A percentile compares a stretch with the other conserved stretches of the same genome.
These are phyloP conservation scores for Lipomyces orientalis DNA, from an alignment of 805 yeast species.

Conservation along the genomic window DNA sequence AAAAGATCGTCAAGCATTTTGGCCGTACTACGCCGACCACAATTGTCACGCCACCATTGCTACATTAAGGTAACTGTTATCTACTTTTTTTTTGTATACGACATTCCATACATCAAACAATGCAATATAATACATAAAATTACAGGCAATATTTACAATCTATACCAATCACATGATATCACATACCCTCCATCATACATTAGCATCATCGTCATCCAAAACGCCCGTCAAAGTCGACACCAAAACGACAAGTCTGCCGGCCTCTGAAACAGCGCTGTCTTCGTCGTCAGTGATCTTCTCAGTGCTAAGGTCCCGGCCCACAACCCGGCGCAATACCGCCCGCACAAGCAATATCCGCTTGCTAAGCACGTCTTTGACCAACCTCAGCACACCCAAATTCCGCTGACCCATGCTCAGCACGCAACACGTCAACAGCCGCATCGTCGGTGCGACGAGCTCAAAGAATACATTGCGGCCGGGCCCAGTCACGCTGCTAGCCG, in stretches of 20 bases:
- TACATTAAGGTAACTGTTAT: too few relatives aligned
- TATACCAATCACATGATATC: not conserved
- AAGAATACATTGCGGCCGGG: slow-evolving; percentile 32
- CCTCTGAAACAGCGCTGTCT: slow-evolving; percentile 21
- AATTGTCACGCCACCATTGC: too few relatives aligned
- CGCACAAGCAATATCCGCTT: slow-evolving; percentile 25
- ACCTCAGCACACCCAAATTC: slow-evolving; percentile 24
- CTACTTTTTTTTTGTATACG: not conserved
- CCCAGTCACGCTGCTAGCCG: slow-evolving; percentile 9
- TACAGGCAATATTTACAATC: not conserved
- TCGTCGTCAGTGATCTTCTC: slow-evolving; percentile 7
- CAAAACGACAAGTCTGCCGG: slow-evolving; percentile 29
- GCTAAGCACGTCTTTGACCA: slow-evolving; percentile 27
- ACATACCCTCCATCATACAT: not conserved
- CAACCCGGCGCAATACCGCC: slow-evolving; percentile 29
- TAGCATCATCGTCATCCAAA: slow-evolving; percentile 7
- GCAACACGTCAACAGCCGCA: slow-evolving; percentile 34
- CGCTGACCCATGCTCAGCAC: slow-evolving; percentile 38
- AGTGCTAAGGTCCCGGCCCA: slow-evolving; percentile 18
- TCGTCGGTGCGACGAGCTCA: slow-evolving; percentile 35
- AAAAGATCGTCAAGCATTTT: too few relatives aligned
- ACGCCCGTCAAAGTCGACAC: slow-evolving; percentile 25
- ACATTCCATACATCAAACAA: not conserved
- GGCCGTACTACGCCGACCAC: too few relatives aligned
- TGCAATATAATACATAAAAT: not conserved